Evolutionary conservation across 2,329 filamentous ascomycete species (phyloP).

Genomic region (Xylariaceae sp.): DNA sequence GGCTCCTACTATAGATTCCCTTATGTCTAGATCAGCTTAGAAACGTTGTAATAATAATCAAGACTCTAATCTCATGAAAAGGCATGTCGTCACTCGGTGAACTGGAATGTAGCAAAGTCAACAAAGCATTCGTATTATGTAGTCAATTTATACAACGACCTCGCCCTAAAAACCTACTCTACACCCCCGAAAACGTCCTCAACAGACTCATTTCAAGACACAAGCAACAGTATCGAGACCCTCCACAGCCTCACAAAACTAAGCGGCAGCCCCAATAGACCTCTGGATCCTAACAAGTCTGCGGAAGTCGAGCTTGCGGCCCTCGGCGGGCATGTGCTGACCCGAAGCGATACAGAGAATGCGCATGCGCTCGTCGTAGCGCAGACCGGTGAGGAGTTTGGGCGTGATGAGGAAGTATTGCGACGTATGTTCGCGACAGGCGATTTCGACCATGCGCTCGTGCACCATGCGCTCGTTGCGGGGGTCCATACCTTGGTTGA

Average conservation of each 20-base stretch:
- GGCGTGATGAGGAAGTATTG: conserved; percentile 98
- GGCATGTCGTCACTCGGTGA: not conserved
- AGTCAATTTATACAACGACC: not conserved
- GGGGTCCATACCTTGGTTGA: conserved; percentile 99
- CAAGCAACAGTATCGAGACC: not conserved
- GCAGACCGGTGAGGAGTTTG: conserved; percentile 79
- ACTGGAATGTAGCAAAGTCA: not conserved
- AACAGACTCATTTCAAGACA: not conserved
- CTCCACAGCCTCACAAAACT: not conserved
- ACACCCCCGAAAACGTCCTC: not conserved
- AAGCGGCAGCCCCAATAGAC: conserved; percentile 23
- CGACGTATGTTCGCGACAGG: conserved; percentile 72
- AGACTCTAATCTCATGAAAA: no score
- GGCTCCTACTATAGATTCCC: no score
- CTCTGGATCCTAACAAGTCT: conserved; percentile 41
- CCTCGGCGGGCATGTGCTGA: conserved; percentile 59
- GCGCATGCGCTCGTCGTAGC: conserved; percentile 86
- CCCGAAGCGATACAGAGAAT: conserved; percentile 91
- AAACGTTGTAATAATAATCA: no score
- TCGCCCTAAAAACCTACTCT: not conserved
- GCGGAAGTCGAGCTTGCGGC: conserved; percentile 46
- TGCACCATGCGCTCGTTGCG: conserved; percentile 98
- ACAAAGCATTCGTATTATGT: not conserved
- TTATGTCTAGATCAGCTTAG: no score
- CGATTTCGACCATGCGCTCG: conserved; percentile 96